These are phyloP conservation scores for Fusarium caatingaense DNA, from an alignment of 2,329 filamentous ascomycete genomes.

Conservation along the genomic window DNA sequence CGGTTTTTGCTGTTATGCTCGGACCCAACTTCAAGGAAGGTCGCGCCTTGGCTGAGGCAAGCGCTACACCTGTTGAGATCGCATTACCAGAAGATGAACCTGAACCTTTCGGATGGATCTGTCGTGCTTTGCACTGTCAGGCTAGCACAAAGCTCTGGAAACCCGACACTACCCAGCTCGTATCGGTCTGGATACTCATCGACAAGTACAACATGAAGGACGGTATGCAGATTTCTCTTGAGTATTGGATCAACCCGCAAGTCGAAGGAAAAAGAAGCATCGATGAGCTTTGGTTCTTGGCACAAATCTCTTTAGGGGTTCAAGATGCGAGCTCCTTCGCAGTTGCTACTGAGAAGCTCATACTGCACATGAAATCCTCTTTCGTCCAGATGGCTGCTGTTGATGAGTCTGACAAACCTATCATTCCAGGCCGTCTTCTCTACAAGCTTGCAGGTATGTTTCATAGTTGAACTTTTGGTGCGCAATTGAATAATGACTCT, in stretches of 20 bases:
- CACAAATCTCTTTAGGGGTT: not conserved
- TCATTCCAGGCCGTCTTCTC: not conserved
- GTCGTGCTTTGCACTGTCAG: conserved; percentile 4
- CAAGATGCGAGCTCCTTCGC: not conserved
- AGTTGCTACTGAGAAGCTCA: not conserved
- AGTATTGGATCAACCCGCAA: not conserved
- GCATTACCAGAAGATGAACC: conserved; percentile 1
- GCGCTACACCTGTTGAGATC: not conserved
- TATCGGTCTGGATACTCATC: not conserved
- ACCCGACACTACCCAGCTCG: not conserved
- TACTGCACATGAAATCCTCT: fast-evolving
- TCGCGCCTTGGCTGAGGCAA: not conserved
- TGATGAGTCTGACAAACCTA: fast-evolving
- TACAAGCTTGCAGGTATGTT: conserved; percentile 3
- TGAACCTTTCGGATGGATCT: not conserved
- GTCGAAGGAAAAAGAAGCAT: not conserved
- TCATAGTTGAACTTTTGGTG: not conserved
- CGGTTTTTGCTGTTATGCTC: conserved; percentile 9
- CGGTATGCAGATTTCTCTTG: conserved; percentile 8
- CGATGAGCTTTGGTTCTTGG: not conserved
- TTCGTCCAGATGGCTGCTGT: not conserved
- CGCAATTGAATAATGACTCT: not conserved
- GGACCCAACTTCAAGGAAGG: conserved; percentile 10
- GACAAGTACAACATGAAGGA: conserved; percentile 16
- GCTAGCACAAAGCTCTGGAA: not conserved